Percentiles rank a stretch among this genome's conserved stretches.
Evolutionary conservation across 192 early-diverging fungal genomes (phyloP).

Genomic region (Backusella circina): DNA sequence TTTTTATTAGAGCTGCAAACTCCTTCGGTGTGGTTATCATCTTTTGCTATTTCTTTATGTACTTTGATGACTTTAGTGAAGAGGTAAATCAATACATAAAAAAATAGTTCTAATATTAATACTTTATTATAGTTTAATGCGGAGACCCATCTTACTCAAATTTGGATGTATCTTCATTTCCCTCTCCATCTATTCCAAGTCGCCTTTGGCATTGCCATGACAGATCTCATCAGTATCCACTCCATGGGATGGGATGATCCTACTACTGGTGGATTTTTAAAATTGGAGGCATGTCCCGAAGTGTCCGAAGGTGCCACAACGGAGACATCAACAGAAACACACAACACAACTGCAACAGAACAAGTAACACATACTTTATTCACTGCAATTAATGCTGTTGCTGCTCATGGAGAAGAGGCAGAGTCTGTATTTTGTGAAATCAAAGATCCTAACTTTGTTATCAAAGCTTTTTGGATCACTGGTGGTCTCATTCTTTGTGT

Average conservation of each 20-base stretch:
- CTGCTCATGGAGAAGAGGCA: background rate
- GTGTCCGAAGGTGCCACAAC: background rate
- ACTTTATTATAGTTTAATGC: background rate
- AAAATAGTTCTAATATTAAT: background rate
- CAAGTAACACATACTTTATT: background rate
- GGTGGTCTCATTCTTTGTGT: constrained; percentile 28
- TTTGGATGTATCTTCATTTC: constrained; percentile 49
- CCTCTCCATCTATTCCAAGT: constrained; percentile 46
- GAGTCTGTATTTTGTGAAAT: background rate
- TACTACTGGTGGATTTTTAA: background rate
- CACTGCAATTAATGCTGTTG: background rate
- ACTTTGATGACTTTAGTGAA: constrained; percentile 48
- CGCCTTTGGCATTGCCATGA: constrained; percentile 42
- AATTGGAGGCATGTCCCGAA: background rate
- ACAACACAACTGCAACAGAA: background rate
- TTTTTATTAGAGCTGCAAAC: constrained; percentile 18
- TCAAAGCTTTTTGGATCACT: constrained; percentile 26
- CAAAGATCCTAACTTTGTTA: constrained; percentile 16
- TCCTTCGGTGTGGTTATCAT: constrained; percentile 45
- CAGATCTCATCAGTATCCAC: constrained; percentile 38
- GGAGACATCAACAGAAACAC: background rate
- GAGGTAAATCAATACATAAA: constrained; percentile 23
- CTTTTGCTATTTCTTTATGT: constrained; percentile 47
- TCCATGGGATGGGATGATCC: constrained; percentile 7
- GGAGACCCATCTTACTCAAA: constrained; percentile 20